phyloP scores from a whole-genome alignment of 805 yeast genomes.

The Blastobotrys parvus region DNA sequence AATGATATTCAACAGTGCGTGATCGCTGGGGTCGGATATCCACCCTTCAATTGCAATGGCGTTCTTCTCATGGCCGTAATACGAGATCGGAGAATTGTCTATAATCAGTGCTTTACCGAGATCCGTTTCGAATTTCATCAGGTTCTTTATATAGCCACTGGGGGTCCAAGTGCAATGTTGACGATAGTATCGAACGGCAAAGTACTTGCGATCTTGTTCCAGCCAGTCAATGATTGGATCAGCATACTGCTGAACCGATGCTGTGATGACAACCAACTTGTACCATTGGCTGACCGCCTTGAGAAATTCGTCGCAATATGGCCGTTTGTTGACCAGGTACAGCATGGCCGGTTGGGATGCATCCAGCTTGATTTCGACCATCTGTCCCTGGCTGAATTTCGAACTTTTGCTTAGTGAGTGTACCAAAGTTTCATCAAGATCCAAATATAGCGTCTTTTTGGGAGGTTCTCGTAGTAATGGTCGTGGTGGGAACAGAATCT shows the following conservation, averaged over 20 bases:
- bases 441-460: slow-evolving; percentile 71
- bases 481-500: slow-evolving; percentile 13
- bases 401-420: slow-evolving; percentile 73
- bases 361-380: slow-evolving; percentile 72
- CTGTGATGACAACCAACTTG: slow-evolving; percentile 85
- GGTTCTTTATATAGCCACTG: slow-evolving; percentile 76
- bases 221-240: slow-evolving; percentile 94
- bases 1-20: slow-evolving; percentile 68
- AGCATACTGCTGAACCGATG: slow-evolving; percentile 89
- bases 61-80: slow-evolving; percentile 61
- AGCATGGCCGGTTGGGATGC: slow-evolving; percentile 63
- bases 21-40: slow-evolving; percentile 93
- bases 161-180: slow-evolving; percentile 62
- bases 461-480: slow-evolving; percentile 12
- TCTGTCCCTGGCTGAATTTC: slow-evolving; percentile 41
- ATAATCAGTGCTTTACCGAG: slow-evolving; percentile 65
- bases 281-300: slow-evolving; percentile 78
- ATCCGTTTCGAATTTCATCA: slow-evolving; percentile 44
- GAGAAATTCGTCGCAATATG: slow-evolving; percentile 80
- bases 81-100: slow-evolving; percentile 91
- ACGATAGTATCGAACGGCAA: slow-evolving; percentile 61
- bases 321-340: slow-evolving; percentile 86
- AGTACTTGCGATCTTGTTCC: slow-evolving; percentile 53
- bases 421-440: slow-evolving; percentile 88
- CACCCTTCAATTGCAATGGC: slow-evolving; percentile 95